These are phyloP conservation scores for Deakozyma indianensis DNA, from an alignment of 805 yeast species.

Conservation along the genomic window DNA sequence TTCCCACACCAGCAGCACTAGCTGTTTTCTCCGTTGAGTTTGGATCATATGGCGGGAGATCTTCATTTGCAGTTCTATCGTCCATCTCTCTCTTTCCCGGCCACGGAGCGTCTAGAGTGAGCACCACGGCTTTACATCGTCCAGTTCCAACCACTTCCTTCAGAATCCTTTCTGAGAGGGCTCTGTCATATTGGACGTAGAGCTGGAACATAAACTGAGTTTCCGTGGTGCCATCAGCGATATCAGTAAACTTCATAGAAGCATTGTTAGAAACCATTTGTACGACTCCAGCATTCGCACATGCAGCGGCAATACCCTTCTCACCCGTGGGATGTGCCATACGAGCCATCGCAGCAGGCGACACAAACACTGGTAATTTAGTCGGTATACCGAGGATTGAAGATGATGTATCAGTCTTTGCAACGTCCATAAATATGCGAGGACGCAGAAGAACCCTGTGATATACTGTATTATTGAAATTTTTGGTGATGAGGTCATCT, in stretches of 20 bases:
- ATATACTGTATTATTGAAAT: constrained; percentile 85
- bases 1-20: constrained; percentile 18
- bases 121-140: constrained; percentile 30
- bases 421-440: constrained; percentile 64
- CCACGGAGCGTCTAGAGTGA: constrained; percentile 39
- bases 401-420: constrained; percentile 51
- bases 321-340: constrained; percentile 93
- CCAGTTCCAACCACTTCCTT: constrained; percentile 25
- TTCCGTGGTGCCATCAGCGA: constrained; percentile 20
- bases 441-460: constrained; percentile 85
- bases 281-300: constrained; percentile 51
- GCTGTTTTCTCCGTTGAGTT: background rate
- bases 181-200: constrained; percentile 30
- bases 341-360: constrained; percentile 87
- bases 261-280: constrained; percentile 94
- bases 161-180: constrained; percentile 19
- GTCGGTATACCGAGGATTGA: constrained; percentile 62
- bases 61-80: constrained; percentile 24
- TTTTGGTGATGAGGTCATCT: constrained; percentile 83
- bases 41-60: constrained; percentile 8
- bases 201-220: constrained; percentile 36
- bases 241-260: constrained; percentile 35
- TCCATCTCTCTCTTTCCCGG: constrained; percentile 39
- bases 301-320: constrained; percentile 72
- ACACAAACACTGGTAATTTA: constrained; percentile 69